These are phyloP conservation scores for Cytospora chrysosperma DNA, from an alignment of 2,329 filamentous ascomycete species.

Conservation along the genomic window DNA sequence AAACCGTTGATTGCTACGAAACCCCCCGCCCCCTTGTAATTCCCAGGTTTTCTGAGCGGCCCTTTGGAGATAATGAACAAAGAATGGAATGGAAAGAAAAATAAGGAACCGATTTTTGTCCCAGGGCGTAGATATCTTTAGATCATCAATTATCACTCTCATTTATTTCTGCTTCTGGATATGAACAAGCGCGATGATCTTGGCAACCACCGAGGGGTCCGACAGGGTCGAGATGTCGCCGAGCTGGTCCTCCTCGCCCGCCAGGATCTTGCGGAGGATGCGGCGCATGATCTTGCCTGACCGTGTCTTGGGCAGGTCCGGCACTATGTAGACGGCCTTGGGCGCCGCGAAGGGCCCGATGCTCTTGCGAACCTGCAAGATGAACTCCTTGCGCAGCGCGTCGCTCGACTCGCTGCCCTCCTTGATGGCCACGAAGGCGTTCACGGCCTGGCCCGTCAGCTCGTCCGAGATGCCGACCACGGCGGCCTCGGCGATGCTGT, in stretches of 20 bases:
- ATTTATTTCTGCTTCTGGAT: constrained; percentile 48
- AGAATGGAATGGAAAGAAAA: neutral
- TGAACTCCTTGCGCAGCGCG: constrained; percentile 85
- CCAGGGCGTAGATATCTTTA: neutral
- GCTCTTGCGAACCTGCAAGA: constrained; percentile 92
- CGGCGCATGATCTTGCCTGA: constrained; percentile 99
- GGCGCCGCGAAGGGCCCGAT: constrained; percentile 97
- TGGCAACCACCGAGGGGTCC: constrained; percentile 84
- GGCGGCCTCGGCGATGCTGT: constrained; percentile 85
- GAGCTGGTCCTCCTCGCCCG: constrained; percentile 94
- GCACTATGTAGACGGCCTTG: constrained; percentile 87
- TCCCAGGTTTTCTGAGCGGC: neutral
- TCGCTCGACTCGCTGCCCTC: constrained; percentile 75
- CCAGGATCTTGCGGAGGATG: constrained; percentile 94
- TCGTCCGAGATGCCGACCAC: constrained; percentile 93
- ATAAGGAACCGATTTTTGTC: neutral
- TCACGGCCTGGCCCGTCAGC: constrained; percentile 94
- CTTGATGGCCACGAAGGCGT: constrained; percentile 93
- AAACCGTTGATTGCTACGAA: neutral
- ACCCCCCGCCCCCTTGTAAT: neutral
- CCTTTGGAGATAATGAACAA: neutral
- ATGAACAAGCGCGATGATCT: constrained; percentile 83
- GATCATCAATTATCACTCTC: neutral
- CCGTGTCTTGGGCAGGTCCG: constrained; percentile 94
- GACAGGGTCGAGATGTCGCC: constrained; percentile 93